These are phyloP conservation scores for Zarea fungicola DNA, from an alignment of 2,329 filamentous ascomycete species.

Conservation along the genomic window DNA sequence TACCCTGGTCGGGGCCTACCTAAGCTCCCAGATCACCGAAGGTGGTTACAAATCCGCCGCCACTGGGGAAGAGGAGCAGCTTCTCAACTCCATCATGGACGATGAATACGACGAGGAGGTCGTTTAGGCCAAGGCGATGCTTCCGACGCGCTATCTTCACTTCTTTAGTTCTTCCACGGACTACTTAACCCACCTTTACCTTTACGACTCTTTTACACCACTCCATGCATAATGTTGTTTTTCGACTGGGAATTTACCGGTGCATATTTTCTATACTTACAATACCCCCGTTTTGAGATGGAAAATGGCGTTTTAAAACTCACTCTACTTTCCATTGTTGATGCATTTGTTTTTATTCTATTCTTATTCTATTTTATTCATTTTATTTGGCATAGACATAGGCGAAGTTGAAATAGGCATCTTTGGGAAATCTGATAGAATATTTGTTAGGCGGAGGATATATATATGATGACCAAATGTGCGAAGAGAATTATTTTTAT, in stretches of 20 bases:
- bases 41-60: conserved; percentile 41
- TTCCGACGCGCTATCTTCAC: conserved; percentile 7
- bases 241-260: not conserved
- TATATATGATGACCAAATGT: not conserved
- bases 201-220: conserved; percentile 1
- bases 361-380: too few species aligned
- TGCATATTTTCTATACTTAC: conserved; percentile 3
- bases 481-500: not conserved
- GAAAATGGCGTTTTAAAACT: conserved; percentile 6
- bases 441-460: not conserved
- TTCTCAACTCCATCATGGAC: conserved; percentile 28
- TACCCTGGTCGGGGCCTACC: conserved; percentile 65
- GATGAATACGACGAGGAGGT: conserved; percentile 26
- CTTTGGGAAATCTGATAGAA: not conserved
- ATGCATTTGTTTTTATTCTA: too few species aligned
- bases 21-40: conserved; percentile 73
- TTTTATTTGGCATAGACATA: not conserved
- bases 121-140: too few species aligned
- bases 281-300: conserved; percentile 9
- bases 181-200: not conserved
- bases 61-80: conserved; percentile 35
- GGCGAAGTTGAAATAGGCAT: not conserved
- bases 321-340: too few species aligned
- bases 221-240: not conserved
- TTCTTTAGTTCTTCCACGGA: conserved; percentile 6